These are phyloP conservation scores for Nannochloropsis granulata DNA, from an alignment of 108 stramenopile genomes.

Conservation along the genomic window DNA sequence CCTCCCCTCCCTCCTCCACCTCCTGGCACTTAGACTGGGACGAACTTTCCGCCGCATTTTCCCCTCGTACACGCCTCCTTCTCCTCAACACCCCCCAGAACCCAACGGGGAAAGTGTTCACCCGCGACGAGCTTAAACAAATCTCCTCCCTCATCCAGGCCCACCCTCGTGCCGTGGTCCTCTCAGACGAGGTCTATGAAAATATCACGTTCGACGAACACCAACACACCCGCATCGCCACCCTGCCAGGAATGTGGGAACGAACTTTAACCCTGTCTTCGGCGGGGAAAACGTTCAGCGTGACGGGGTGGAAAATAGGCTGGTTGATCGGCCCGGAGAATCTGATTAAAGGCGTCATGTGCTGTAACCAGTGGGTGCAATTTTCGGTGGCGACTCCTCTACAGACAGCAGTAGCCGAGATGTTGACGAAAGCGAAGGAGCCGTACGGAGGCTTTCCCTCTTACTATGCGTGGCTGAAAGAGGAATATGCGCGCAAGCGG, in stretches of 20 bases:
- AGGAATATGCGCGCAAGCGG: background rate
- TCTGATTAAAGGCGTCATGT: slow-evolving; percentile 32
- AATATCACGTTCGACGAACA: slow-evolving; percentile 65
- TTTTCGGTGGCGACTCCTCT: slow-evolving; percentile 76
- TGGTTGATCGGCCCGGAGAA: slow-evolving; percentile 70
- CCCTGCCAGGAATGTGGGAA: slow-evolving; percentile 51
- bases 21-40: slow-evolving; percentile 58
- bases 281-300: slow-evolving; percentile 96
- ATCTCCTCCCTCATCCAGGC: slow-evolving; percentile 43
- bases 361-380: slow-evolving; percentile 50
- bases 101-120: slow-evolving; percentile 67
- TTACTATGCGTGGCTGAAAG: background rate
- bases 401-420: slow-evolving; percentile 57
- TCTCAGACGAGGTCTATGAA: slow-evolving; percentile 93
- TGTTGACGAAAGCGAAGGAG: slow-evolving; percentile 52
- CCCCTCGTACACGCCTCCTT: slow-evolving; percentile 64
- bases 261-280: slow-evolving; percentile 78
- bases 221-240: slow-evolving; percentile 32
- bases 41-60: slow-evolving; percentile 49
- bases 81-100: slow-evolving; percentile 81
- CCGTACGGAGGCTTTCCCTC: slow-evolving; percentile 48
- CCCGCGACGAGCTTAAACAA: slow-evolving; percentile 51
- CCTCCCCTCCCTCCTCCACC: background rate
- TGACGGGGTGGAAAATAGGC: slow-evolving; percentile 94
- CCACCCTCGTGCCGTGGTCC: slow-evolving; percentile 33